Evolutionary conservation across 2,329 filamentous ascomycete species (phyloP).

Genomic region (Trichoderma atroviride): DNA sequence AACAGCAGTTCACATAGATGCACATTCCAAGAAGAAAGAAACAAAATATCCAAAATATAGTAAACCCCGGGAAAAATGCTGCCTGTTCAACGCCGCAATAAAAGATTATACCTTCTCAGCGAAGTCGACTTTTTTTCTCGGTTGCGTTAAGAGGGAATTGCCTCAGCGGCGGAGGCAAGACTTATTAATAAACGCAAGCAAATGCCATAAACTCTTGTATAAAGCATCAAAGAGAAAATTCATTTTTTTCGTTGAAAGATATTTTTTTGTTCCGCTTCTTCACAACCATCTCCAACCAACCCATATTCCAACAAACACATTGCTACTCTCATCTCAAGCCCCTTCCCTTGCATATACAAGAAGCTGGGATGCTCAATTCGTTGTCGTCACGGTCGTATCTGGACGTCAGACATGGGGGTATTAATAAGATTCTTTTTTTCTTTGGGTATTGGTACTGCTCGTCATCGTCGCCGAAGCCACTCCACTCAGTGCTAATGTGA

Average conservation of each 20-base stretch:
- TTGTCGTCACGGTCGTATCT: conserved; percentile 41
- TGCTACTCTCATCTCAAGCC: conserved; percentile 13
- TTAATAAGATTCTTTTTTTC: conserved; percentile 34
- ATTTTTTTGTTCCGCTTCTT: neutral
- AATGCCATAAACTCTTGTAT: neutral
- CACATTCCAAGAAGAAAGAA: conserved; percentile 1
- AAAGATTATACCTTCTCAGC: neutral
- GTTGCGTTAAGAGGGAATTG: conserved; percentile 4
- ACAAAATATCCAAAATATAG: conserved; percentile 14
- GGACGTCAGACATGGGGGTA: conserved; percentile 43
- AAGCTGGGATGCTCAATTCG: conserved; percentile 31
- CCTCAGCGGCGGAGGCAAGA: conserved; percentile 10
- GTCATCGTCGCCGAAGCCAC: conserved; percentile 44
- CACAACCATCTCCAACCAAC: conserved; percentile 12
- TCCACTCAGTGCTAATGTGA: conserved; percentile 37
- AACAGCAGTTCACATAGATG: neutral
- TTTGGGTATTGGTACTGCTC: conserved; percentile 45
- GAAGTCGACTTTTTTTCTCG: neutral
- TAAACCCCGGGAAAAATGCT: conserved; percentile 27
- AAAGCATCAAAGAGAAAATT: conserved; percentile 7
- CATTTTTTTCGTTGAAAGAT: neutral
- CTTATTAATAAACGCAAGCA: conserved; percentile 23
- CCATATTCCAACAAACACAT: conserved; percentile 22
- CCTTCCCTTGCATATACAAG: conserved; percentile 25
- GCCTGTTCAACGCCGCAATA: conserved; percentile 27